A percentile compares a stretch with the other conserved stretches of the same genome.
phyloP scores from a whole-genome alignment of 2,329 filamentous ascomycete genomes.

The Exophiala bonariae region DNA sequence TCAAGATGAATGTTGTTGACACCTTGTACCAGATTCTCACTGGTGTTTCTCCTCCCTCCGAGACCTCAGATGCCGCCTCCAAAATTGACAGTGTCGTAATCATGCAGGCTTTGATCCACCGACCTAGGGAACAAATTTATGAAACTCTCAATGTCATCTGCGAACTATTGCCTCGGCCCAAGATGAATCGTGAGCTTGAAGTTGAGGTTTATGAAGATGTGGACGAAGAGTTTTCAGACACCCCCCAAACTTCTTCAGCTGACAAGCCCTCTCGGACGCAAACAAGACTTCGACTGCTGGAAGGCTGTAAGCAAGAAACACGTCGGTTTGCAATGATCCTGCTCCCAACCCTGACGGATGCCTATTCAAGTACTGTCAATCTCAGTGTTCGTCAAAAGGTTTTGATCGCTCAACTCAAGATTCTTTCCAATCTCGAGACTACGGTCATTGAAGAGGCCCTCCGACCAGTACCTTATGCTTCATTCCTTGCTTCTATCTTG shows the following conservation, averaged over 20 bases:
- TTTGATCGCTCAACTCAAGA: slow-evolving; percentile 91
- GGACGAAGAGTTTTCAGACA: slow-evolving; percentile 46
- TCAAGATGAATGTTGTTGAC: slow-evolving; percentile 96
- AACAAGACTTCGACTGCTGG: slow-evolving; percentile 76
- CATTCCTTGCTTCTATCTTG: slow-evolving; percentile 89
- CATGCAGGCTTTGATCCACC: slow-evolving; percentile 97
- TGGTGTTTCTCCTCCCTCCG: slow-evolving; percentile 84
- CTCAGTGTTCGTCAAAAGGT: slow-evolving; percentile 93
- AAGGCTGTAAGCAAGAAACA: slow-evolving; percentile 81
- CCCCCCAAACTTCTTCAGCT: slow-evolving; percentile 15
- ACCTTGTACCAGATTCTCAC: slow-evolving; percentile 97
- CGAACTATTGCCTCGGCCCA: slow-evolving; percentile 80
- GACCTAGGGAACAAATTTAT: slow-evolving; percentile 91
- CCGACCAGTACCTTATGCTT: slow-evolving; percentile 87
- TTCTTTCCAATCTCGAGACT: slow-evolving; percentile 92
- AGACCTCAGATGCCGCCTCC: slow-evolving; percentile 72
- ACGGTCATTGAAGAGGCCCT: slow-evolving; percentile 82
- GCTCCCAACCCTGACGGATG: slow-evolving; percentile 91
- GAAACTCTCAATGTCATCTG: slow-evolving; percentile 98
- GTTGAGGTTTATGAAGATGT: slow-evolving; percentile 50
- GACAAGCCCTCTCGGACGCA: slow-evolving; percentile 52
- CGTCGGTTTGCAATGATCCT: slow-evolving; percentile 90
- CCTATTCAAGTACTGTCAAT: slow-evolving; percentile 97
- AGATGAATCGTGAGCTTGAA: slow-evolving; percentile 52
- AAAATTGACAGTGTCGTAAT: slow-evolving; percentile 96